These are phyloP conservation scores for Carex arenaria DNA, from an alignment of 202 grass and related monocot genomes.

Conservation along the genomic window DNA sequence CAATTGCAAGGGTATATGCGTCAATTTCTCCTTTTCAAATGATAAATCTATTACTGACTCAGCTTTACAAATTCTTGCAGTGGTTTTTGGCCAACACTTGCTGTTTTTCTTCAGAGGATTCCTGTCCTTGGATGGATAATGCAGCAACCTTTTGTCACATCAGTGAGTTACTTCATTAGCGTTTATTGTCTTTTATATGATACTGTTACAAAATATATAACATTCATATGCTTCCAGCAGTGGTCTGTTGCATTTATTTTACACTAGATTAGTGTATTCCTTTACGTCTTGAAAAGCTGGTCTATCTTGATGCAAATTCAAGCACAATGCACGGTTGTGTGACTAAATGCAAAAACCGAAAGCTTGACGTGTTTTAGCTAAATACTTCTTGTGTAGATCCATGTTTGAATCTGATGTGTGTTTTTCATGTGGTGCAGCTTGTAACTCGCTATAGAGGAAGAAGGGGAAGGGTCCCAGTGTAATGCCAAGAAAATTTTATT, in stretches of 20 bases:
- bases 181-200: not conserved
- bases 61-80: slow-evolving; percentile 44
- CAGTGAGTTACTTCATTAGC: slow-evolving; percentile 35
- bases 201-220: not conserved
- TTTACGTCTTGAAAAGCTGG: not conserved
- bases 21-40: not conserved
- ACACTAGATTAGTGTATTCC: not conserved
- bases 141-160: slow-evolving; percentile 91
- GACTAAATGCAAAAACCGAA: not conserved
- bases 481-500: not conserved
- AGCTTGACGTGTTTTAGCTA: not conserved
- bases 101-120: slow-evolving; percentile 88
- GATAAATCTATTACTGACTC: not conserved
- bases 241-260: not conserved
- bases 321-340: not conserved
- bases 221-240: not conserved
- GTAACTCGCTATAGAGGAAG: slow-evolving; percentile 27
- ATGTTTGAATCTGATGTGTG: not conserved
- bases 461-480: slow-evolving; percentile 27
- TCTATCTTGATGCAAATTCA: not conserved
- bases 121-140: slow-evolving; percentile 92
- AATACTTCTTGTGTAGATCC: not conserved
- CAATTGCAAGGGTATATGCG: not conserved
- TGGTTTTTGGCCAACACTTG: slow-evolving; percentile 93
- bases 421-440: slow-evolving; percentile 14